phyloP scores from a whole-genome alignment of 768 basidiomycete species.

The Amanita rubescens region DNA sequence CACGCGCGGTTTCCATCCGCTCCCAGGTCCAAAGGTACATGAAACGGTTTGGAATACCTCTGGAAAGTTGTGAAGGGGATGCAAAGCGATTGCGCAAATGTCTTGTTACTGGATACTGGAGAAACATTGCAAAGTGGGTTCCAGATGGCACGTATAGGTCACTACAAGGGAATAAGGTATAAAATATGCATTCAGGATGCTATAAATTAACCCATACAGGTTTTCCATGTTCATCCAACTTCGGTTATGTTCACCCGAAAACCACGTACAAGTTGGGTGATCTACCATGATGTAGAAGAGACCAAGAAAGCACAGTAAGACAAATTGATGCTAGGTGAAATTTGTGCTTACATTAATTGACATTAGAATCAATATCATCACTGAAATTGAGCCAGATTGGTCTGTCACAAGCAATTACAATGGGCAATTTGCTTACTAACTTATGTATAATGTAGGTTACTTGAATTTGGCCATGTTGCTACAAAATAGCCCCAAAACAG shows the following conservation, averaged over 20 bases:
- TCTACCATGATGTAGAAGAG: conserved; percentile 95
- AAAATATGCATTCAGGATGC: conserved; percentile 26
- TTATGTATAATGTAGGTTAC: conserved; percentile 23
- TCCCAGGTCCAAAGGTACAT: conserved; percentile 95
- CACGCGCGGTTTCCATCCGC: conserved; percentile 88
- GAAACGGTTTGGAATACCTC: conserved; percentile 76
- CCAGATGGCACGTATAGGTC: conserved; percentile 92
- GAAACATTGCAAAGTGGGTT: conserved; percentile 86
- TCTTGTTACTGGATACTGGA: conserved; percentile 88
- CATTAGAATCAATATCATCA: conserved; percentile 88
- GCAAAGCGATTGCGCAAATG: conserved; percentile 77
- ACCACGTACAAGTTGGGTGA: conserved; percentile 85
- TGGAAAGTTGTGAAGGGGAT: conserved; percentile 88
- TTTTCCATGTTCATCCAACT: conserved; percentile 85
- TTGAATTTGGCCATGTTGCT: conserved; percentile 22
- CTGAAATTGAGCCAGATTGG: conserved; percentile 96
- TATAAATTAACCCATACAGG: conserved; percentile 33
- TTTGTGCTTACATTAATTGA: conserved; percentile 11
- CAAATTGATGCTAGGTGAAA: background rate
- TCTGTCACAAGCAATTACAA: conserved; percentile 16
- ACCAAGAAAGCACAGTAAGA: conserved; percentile 88
- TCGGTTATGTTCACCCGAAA: conserved; percentile 93
- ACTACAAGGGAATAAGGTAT: conserved; percentile 71
- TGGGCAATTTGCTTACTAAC: background rate
- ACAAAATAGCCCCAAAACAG: background rate